These are phyloP conservation scores for Alternaria triticimaculans DNA, from an alignment of 2,329 filamentous ascomycete species.

Conservation along the genomic window DNA sequence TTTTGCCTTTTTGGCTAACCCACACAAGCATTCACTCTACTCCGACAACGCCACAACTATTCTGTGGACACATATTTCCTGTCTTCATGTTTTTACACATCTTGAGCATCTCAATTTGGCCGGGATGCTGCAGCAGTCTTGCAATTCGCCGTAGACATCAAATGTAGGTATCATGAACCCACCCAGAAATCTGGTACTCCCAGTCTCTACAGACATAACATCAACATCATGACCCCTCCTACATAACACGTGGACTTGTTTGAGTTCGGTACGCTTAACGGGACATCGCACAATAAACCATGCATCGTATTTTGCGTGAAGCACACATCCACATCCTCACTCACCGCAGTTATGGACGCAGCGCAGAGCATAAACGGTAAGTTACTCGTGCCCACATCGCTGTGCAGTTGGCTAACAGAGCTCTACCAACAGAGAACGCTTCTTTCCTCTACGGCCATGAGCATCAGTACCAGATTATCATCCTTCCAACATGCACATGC, in stretches of 20 bases:
- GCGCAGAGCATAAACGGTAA: not conserved
- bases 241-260: not conserved
- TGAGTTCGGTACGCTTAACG: not conserved
- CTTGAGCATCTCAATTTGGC: not conserved
- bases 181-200: not conserved
- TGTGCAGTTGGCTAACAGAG: not conserved
- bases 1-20: constrained; percentile 2
- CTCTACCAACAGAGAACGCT: not conserved
- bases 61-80: not conserved
- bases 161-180: not conserved
- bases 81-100: not conserved
- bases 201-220: not conserved
- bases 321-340: not conserved
- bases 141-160: not conserved
- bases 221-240: not conserved
- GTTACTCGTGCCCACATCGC: not conserved
- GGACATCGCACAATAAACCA: not conserved
- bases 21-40: not conserved
- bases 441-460: not conserved
- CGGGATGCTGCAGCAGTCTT: not conserved
- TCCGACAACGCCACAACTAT: not conserved
- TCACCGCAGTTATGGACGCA: not conserved
- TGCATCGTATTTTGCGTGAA: not conserved
- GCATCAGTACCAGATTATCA: not conserved
- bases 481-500: not conserved